A percentile compares a stretch with the other conserved stretches of the same genome.
phyloP scores from a whole-genome alignment of 805 yeast genomes.

The Lipomyces sp. region DNA sequence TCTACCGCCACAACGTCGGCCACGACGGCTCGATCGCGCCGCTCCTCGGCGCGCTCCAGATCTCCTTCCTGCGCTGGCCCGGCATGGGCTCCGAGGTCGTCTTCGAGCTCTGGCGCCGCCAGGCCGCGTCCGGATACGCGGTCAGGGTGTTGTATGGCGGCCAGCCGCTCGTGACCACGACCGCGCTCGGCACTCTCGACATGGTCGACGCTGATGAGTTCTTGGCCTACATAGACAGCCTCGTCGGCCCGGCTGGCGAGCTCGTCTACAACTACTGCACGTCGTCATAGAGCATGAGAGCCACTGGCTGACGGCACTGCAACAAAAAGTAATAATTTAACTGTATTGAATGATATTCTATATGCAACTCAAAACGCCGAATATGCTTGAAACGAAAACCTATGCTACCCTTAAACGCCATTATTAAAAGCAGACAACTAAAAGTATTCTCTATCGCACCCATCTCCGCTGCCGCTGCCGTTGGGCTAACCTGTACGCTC shows the following conservation, averaged over 20 bases:
- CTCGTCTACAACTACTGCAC: slow-evolving; percentile 8
- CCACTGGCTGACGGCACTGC: too few relatives aligned
- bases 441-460: too few relatives aligned
- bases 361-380: too few relatives aligned
- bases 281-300: background rate
- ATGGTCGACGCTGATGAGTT: slow-evolving; percentile 15
- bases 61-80: slow-evolving; percentile 44
- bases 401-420: too few relatives aligned
- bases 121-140: slow-evolving; percentile 31
- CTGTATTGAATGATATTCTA: too few relatives aligned
- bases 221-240: slow-evolving; percentile 8
- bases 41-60: slow-evolving; percentile 40
- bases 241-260: slow-evolving; percentile 14
- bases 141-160: slow-evolving; percentile 43
- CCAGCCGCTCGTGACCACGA: slow-evolving; percentile 13
- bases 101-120: slow-evolving; percentile 41
- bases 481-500: background rate
- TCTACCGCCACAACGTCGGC: slow-evolving; percentile 44
- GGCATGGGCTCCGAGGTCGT: slow-evolving; percentile 48
- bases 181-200: slow-evolving; percentile 16
- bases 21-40: slow-evolving; percentile 44
- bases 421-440: too few relatives aligned
- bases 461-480: too few relatives aligned
- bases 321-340: too few relatives aligned
- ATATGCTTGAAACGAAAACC: too few relatives aligned